Base-by-base conservation (phyloP, 768 basidiomycete genomes). In the Xerocomellus intermedius region DNA sequence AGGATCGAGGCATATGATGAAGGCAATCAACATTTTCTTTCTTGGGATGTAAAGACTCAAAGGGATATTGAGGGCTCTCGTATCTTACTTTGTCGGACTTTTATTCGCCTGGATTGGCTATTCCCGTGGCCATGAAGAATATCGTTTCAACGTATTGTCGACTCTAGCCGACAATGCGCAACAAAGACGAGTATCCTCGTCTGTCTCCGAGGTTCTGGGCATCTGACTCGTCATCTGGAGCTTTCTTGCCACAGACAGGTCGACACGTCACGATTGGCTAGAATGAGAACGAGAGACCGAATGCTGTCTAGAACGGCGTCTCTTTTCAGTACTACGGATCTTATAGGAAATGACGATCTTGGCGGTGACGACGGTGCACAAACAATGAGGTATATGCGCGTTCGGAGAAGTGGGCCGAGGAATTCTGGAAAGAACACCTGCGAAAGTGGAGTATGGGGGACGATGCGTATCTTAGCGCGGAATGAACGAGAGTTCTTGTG, bases 401-500 rank as follows among this genome's bases (percentile, higher is more conserved):
- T 83, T 6, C 85, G 82, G 22, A 94, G 74, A n/a, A 94, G 79
- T 4, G 87, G 87, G 0, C 83, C 87, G n/a, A 91, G 78, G 1
- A 94, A 79, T 56, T 89, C 82, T 2, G 89, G 89, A 63, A 94
- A 94, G 70, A 93, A 94, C 10, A 93, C 81, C 87, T 93, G 57
- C 24, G 53, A 28, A 46, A 30, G 50, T 52, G 33, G 26, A 52
- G 54, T 36, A 21, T 12, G 38, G 33, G 12, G 26, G 49, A 1
- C 19, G n/a, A 36, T 17, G 49, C 19, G 37, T 1, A 5, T 9
- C 21, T 28, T n/a, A 36, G 8, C 22, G 39, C 33, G 35, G 42
- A 32, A 14, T n/a, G 44, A 57, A 28, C 30, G 42, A 21, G 42
- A 24, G 30, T 33, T 77, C 83, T 64, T 28, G 26, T 28, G 5